These are phyloP conservation scores for Solanum okadae DNA, from an alignment of 257 asterid genomes.

Conservation along the genomic window DNA sequence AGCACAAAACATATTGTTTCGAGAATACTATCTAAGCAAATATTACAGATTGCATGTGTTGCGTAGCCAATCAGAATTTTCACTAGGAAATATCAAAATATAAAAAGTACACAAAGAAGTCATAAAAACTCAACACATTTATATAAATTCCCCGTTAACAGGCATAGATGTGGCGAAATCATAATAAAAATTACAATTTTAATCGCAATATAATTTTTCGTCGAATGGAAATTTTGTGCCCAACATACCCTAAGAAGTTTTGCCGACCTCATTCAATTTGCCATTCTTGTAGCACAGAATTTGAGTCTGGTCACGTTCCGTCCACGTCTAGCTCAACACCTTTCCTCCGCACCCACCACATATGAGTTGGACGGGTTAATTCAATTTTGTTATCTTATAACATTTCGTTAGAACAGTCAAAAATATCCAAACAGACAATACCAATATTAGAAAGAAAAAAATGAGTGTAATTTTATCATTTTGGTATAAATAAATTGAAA, in stretches of 20 bases:
- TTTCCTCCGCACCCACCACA: neutral
- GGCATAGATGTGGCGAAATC: neutral
- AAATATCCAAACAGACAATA: neutral
- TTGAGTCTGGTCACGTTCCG: neutral
- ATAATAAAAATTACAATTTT: too few species aligned
- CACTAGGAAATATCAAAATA: too few species aligned
- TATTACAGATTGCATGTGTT: neutral
- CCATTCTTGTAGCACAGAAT: neutral
- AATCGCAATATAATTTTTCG: too few species aligned
- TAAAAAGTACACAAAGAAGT: too few species aligned
- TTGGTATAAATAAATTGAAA: too few species aligned
- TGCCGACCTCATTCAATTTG: neutral
- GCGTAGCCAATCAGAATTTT: neutral
- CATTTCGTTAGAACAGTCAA: neutral
- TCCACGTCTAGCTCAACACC: neutral
- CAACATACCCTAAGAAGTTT: too few species aligned
- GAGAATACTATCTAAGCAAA: neutral
- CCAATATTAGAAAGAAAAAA: neutral
- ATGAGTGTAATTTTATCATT: too few species aligned
- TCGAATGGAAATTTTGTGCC: too few species aligned
- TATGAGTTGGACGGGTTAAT: neutral
- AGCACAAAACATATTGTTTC: neutral
- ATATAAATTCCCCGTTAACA: neutral
- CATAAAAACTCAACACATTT: neutral
- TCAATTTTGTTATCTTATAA: neutral